Evolutionary conservation across 345 rosid species (phyloP).

Genomic region (Gossypium raimondii): DNA sequence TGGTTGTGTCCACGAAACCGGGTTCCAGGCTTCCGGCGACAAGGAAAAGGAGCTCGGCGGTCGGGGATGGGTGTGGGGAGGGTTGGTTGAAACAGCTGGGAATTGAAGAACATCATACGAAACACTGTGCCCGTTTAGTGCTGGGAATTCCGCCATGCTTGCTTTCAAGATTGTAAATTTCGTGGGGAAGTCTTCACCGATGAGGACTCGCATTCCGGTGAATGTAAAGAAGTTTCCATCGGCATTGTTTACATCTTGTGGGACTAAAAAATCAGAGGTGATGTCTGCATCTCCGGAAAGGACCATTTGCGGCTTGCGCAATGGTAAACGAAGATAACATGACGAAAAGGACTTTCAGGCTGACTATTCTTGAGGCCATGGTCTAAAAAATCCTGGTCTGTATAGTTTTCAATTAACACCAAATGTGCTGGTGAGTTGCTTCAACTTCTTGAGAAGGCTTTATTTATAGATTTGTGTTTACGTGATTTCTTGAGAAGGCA

Average conservation of each 20-base stretch:
- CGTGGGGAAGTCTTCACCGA: not conserved
- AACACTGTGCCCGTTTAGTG: not conserved
- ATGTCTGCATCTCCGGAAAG: not conserved
- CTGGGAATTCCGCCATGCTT: not conserved
- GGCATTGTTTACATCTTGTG: not conserved
- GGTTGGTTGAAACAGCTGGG: not conserved
- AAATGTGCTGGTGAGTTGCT: not conserved
- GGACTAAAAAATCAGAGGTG: slow-evolving; percentile 1
- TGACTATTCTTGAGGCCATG: not conserved
- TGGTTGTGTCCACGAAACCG: not conserved
- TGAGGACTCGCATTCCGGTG: not conserved
- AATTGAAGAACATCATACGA: not conserved
- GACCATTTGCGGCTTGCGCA: not conserved
- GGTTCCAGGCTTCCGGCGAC: not conserved
- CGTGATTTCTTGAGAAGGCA: not conserved
- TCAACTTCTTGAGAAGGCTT: not conserved
- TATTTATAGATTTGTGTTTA: not conserved
- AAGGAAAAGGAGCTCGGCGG: not conserved
- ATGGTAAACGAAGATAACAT: not conserved
- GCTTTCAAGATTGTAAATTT: not conserved
- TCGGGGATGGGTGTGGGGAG: not conserved
- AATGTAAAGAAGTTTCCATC: slow-evolving; percentile 8
- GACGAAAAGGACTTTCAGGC: not conserved
- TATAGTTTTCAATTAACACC: no score
- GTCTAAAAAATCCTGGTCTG: not conserved